phyloP scores from a whole-genome alignment of 2,329 filamentous ascomycete species.

The Phaeomoniella chlamydospora region DNA sequence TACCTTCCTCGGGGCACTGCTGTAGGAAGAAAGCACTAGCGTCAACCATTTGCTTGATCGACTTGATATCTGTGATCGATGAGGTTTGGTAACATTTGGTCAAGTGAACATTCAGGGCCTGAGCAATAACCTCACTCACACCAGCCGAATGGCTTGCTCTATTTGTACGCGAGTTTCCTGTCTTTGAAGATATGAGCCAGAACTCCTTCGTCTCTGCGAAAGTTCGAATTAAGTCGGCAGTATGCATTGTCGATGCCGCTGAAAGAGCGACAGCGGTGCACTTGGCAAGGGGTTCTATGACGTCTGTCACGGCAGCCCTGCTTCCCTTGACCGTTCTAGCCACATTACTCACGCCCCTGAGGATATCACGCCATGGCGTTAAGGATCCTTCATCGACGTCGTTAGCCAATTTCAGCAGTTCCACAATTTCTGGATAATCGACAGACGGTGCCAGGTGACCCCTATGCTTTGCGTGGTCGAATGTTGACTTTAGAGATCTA shows the following conservation, averaged over 20 bases:
- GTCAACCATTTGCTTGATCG: background rate
- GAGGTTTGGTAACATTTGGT: background rate
- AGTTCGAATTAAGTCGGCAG: background rate
- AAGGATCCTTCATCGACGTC: background rate
- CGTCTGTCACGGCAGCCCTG: background rate
- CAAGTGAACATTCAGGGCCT: background rate
- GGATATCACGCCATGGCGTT: background rate
- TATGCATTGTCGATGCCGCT: background rate
- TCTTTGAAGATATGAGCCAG: background rate
- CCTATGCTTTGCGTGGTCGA: background rate
- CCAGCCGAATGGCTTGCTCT: background rate
- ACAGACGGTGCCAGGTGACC: background rate
- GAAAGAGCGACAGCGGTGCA: background rate
- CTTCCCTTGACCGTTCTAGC: background rate
- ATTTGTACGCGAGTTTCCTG: background rate
- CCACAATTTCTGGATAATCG: background rate
- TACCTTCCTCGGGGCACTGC: background rate
- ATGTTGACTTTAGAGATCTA: background rate
- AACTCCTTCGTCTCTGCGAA: background rate
- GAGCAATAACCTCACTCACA: background rate
- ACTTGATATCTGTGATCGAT: background rate
- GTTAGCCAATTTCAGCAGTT: background rate
- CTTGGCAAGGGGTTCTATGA: background rate
- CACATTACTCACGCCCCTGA: background rate
- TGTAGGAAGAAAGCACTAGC: background rate